Conservation (phyloP, 371 early-diverging fungal species). For the Ordospora colligata region DNA sequence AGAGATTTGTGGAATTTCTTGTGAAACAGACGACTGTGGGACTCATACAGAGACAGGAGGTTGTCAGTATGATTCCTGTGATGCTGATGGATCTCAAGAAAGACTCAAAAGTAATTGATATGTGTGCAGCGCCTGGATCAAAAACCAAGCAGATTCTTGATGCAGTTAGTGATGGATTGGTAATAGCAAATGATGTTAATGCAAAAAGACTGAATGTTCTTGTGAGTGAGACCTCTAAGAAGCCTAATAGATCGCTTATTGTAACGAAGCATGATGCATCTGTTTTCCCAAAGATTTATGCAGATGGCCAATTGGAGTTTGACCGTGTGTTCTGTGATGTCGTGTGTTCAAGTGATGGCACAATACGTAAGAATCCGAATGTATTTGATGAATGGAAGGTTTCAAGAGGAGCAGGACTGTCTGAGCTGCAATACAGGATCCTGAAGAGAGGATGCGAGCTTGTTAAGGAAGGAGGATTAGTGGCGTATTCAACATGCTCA, state of each 20-base stretch:
- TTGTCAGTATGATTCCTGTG: slow-evolving; percentile 93
- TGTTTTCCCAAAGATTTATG: slow-evolving; percentile 69
- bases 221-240: slow-evolving; percentile 80
- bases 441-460: slow-evolving; percentile 75
- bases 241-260: slow-evolving; percentile 75
- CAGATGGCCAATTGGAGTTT: slow-evolving; percentile 62
- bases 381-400: slow-evolving; percentile 78
- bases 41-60: slow-evolving; percentile 86
- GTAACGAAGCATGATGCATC: slow-evolving; percentile 90
- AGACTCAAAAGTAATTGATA: slow-evolving; percentile 68
- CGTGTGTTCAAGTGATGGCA: slow-evolving; percentile 89
- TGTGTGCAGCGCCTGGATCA: slow-evolving; percentile 67
- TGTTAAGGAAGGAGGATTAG: slow-evolving; percentile 75
- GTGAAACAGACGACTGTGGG: slow-evolving; percentile 63
- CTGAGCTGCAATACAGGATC: slow-evolving; percentile 74
- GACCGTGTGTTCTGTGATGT: slow-evolving; percentile 93
- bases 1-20: slow-evolving; percentile 42
- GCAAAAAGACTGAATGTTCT: slow-evolving; percentile 78
- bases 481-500: slow-evolving; percentile 97
- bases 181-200: slow-evolving; percentile 92
- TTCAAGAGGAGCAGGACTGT: slow-evolving; percentile 69
- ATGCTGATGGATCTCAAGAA: slow-evolving; percentile 79
- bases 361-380: slow-evolving; percentile 81
- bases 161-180: slow-evolving; percentile 66
- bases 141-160: slow-evolving; percentile 74